Base-by-base conservation (phyloP, 2,329 filamentous ascomycete genomes). In the Waltergamsia citrina region DNA sequence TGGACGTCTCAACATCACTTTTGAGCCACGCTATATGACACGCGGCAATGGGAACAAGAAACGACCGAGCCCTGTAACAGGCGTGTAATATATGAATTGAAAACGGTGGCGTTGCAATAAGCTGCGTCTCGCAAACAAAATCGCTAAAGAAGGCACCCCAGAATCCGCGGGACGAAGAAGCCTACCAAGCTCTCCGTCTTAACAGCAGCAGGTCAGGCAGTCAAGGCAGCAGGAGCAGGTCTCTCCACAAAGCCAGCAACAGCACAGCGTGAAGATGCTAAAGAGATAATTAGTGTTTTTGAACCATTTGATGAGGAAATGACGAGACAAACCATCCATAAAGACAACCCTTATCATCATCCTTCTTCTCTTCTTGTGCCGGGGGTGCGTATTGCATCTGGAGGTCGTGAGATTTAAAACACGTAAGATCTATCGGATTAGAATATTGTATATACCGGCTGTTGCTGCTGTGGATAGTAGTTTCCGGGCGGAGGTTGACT, bases 131-230 rank as follows among this genome's bases (percentile, higher is more conserved):
- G n/a, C n/a, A n/a, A n/a, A n/a, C n/a, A n/a, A n/a, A n/a, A n/a
- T n/a, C n/a, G n/a, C n/a, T n/a, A n/a, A n/a, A n/a, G n/a, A n/a
- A n/a, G n/a, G n/a, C n/a, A n/a, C n/a, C n/a, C n/a, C n/a, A n/a
- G n/a, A n/a, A n/a, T n/a, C n/a, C n/a, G n/a, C n/a, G n/a, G n/a
- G n/a, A n/a, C n/a, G n/a, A n/a, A n/a, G n/a, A n/a, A n/a, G n/a
- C n/a, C n/a, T n/a, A n/a, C n/a, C n/a, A n/a, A n/a, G n/a, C n/a
- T n/a, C n/a, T n/a, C n/a, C n/a, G n/a, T n/a, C n/a, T n/a, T 27
- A 27, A n/a, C n/a, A 27, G 25, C 25, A 27, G 25, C 25, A 27
- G 25, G 25, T 27, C 25, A 27, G 16, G 25, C 25, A 27, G 6
- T 27, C 25, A 12, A 7, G 12, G 25, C 25, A 27, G 6, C 7